phyloP scores from a whole-genome alignment of 192 early-diverging fungal species.

The Linnemannia zychae region DNA sequence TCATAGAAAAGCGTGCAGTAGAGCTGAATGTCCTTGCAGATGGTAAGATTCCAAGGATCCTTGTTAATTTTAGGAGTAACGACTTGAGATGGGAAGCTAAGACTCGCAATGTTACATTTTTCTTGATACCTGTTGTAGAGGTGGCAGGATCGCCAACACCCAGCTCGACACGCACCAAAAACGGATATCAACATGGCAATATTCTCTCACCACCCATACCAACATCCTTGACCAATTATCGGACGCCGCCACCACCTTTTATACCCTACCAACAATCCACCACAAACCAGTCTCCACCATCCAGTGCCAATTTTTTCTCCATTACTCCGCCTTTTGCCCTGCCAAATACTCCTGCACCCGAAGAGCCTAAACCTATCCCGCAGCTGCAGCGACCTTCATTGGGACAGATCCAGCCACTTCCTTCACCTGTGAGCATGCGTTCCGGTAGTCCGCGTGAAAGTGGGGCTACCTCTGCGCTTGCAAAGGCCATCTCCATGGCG shows the following conservation, averaged over 20 bases:
- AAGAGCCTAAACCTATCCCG: constrained; percentile 29
- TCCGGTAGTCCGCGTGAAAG: constrained; percentile 52
- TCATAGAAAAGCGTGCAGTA: constrained; percentile 77
- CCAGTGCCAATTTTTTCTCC: constrained; percentile 37
- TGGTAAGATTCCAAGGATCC: constrained; percentile 53
- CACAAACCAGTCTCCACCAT: constrained; percentile 30
- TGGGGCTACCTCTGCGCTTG: constrained; percentile 61
- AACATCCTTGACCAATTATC: constrained; percentile 44
- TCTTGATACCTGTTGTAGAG: constrained; percentile 33
- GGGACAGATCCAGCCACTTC: constrained; percentile 28
- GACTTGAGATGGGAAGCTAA: too few species aligned
- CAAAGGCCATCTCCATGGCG: constrained; percentile 67
- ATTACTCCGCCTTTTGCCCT: constrained; percentile 61
- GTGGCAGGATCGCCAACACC: constrained; percentile 45
- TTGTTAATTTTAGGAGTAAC: background rate
- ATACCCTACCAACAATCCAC: constrained; percentile 27
- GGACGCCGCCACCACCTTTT: constrained; percentile 44
- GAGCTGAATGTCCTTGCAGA: constrained; percentile 85
- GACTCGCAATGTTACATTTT: background rate
- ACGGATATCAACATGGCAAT: constrained; percentile 15
- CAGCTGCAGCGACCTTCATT: constrained; percentile 19
- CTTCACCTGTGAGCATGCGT: constrained; percentile 36
- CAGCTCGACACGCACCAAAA: constrained; percentile 13
- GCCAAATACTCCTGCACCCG: constrained; percentile 24
- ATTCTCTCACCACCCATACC: constrained; percentile 51